Base-by-base conservation (phyloP, 2,329 filamentous ascomycete species). In the Pyrenophora tritici-repentis region DNA sequence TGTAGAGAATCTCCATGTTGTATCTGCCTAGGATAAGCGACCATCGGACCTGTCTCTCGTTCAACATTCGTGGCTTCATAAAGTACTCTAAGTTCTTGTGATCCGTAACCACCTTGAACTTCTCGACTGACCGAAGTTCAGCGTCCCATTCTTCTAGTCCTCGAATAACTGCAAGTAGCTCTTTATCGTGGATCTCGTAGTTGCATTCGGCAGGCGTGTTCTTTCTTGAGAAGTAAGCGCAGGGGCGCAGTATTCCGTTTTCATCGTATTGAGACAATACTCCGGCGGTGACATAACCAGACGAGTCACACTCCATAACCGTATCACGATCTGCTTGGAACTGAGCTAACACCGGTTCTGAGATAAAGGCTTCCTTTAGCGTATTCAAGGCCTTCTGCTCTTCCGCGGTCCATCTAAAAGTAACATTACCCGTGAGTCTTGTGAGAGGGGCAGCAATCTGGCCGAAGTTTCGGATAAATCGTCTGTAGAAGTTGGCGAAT, bases 121-220 rank as follows among this genome's bases (percentile, higher is more conserved):
- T 17, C 56, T 44, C 13, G 64, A 45, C 16, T 38, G 7, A 35
- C 14, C 41, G 6, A 2, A 50, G 38, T 22, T 50, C 12, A 10
- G 16, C 9, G 12, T 49, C 18, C 63, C 52, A 73, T 44, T 65
- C 41, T 43, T 68, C 41, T 12, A 73, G 58, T n/a, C 39, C 32
- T 10, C 40, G 16, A 1, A 75, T 46, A 26, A 76, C 69, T 2
- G 69, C 68, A 3, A 75, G 37, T 0, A 76, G 56, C 58, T 74
- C 70, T 44, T 75, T 73, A 42, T 75, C 53, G 41, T 74, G 59
- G 9, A 73, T 73, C 12, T 69, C 34, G 49, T 74, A 75, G 50
- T 73, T 74, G 6, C 40, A 54, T 51, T 73, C 44, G 1, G 54
- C 50, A 6, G 37, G 36, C 6, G n/a, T 50, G 6, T 66, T 47